These are phyloP conservation scores for Limnomonas spitsbergensis DNA, from an alignment of 139 green algal genomes.

Conservation along the genomic window DNA sequence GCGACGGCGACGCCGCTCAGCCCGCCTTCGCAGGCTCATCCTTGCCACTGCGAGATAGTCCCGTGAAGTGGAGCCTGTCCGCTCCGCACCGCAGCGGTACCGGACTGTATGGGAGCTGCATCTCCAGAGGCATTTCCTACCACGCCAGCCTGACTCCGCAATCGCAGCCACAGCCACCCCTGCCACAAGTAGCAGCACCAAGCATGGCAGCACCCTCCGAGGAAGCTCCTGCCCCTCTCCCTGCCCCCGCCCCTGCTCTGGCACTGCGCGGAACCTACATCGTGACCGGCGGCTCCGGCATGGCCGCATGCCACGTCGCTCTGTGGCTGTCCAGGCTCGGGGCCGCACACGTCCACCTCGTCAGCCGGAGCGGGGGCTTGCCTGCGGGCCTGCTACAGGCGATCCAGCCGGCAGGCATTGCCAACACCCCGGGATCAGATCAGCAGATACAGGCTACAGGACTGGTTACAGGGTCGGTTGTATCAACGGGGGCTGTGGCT, in stretches of 20 bases:
- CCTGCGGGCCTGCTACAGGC: constrained; percentile 11
- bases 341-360: constrained; percentile 39
- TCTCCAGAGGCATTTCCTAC: not conserved
- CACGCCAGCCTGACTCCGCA: not conserved
- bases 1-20: not conserved
- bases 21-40: not conserved
- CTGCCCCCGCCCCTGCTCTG: not conserved
- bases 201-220: not conserved
- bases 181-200: not conserved
- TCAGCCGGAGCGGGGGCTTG: constrained; percentile 32
- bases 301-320: constrained; percentile 29
- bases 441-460: not conserved
- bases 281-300: constrained; percentile 43
- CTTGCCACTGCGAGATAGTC: too few species aligned
- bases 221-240: not conserved
- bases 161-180: not conserved
- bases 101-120: constrained; percentile 4
- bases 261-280: constrained; percentile 33
- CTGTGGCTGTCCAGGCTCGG: constrained; percentile 33
- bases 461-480: not conserved
- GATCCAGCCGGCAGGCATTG: not conserved
- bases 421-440: too few species aligned
- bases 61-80: too few species aligned
- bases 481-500: not conserved
- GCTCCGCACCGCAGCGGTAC: not conserved